Base-by-base conservation (phyloP, 495 filamentous ascomycete species). In the Staphylotrichum longicolle region DNA sequence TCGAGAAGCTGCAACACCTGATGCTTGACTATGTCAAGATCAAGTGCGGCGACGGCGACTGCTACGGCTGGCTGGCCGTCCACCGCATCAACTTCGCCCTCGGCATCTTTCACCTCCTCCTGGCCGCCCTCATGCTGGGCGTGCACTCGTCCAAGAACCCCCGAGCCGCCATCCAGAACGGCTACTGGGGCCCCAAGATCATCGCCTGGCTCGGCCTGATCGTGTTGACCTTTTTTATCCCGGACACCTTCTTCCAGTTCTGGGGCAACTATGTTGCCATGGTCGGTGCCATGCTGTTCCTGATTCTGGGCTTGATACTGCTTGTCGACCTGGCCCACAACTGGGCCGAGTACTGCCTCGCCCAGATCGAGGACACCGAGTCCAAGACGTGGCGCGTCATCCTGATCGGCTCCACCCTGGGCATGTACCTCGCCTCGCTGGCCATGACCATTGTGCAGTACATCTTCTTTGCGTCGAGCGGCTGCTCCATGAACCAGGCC, bases 71-170 rank as follows among this genome's bases (percentile, higher is more conserved):
- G 83, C 87, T 96, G 34, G 94, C 94, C 9, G 95, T 98, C 44
- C 92, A 98, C 75, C 84, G 94, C 47, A 96, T 98, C 80, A 96
- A 97, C 76, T 98, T 97, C 69, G 95, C 90, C 37, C 89, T 98
- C 54, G 94, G 93, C 48, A 78, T 96, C 42, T 96, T 98, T 79
- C 94, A 98, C 75, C 78, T 92, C 50, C 78, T 96, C 59, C 84
- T 98, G 60, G 91, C 90, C 3, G 70, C 91, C 54, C 80, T 96
- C 32, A 82, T 98, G 35, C 75, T 98, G 32, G 95, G 95, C 44
- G 93, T 98, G 55, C 85, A 84, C 52, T 89, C 84, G 11, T 90
- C 91, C n/a, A 90, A 88, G 75, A 89, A 96, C 73, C 88, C 88
- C 49, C 88, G 94, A 53, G 93, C 93, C 2, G 81, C 83, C 42